phyloP scores from a whole-genome alignment of 768 basidiomycete species.

The Russula vinacea region DNA sequence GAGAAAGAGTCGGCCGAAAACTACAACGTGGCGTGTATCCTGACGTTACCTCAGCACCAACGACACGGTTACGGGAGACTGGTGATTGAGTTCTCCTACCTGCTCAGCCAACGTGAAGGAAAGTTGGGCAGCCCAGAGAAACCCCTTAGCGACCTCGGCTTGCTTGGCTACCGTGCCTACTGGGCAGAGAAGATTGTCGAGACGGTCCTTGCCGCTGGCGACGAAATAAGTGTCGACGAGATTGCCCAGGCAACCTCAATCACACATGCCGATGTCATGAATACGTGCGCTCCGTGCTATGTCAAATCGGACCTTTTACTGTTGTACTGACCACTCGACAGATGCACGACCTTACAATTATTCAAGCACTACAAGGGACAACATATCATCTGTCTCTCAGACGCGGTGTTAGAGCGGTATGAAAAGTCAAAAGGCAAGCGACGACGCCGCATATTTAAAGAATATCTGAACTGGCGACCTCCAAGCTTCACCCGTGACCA shows the following conservation, averaged over 20 bases:
- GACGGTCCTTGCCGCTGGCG: slow-evolving; percentile 63
- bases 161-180: slow-evolving; percentile 90
- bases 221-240: slow-evolving; percentile 90
- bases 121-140: slow-evolving; percentile 98
- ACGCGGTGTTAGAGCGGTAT: slow-evolving; percentile 86
- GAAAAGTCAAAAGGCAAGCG: slow-evolving; percentile 79
- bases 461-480: slow-evolving; percentile 88
- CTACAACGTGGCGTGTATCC: slow-evolving; percentile 98
- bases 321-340: slow-evolving; percentile 36
- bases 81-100: slow-evolving; percentile 97
- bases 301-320: not conserved
- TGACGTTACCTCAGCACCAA: slow-evolving; percentile 98
- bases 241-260: slow-evolving; percentile 95
- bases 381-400: slow-evolving; percentile 89
- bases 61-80: slow-evolving; percentile 93
- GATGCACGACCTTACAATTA: slow-evolving; percentile 89
- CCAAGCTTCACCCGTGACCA: slow-evolving; percentile 90
- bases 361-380: slow-evolving; percentile 96
- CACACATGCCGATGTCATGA: slow-evolving; percentile 95
- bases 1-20: slow-evolving; percentile 98
- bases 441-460: slow-evolving; percentile 72
- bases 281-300: slow-evolving; percentile 68
- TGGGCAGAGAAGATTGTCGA: slow-evolving; percentile 98
- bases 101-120: slow-evolving; percentile 92
- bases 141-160: slow-evolving; percentile 89